Evolutionary conservation across 345 rosid genomes (phyloP), one percentile per base, ranked within the genome.

Genomic region (Heritiera fomes): DNA sequence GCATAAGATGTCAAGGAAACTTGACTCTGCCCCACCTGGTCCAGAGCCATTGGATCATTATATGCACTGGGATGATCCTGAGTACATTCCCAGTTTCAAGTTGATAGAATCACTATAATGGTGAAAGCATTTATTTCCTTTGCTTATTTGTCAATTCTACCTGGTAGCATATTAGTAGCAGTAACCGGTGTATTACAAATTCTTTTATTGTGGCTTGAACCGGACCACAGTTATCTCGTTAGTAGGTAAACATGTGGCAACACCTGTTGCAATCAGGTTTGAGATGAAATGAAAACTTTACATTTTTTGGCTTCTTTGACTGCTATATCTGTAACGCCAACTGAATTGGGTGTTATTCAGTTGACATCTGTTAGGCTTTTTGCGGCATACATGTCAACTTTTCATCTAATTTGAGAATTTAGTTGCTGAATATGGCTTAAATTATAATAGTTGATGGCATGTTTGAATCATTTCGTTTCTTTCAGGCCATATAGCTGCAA

Each of bases 71-170:
- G 20, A 72, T 17, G 75, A 72, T 34, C 75, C 62, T 34, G 14
- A 52, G 47, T 50, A 52, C 75, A 52, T 72, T 52, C 75, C 62
- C 30, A 52, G 47, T 52, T 71, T 71, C 30, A 71, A 71, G 75
- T 38, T 72, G 75, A 72, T 52, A 53, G 75, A 53, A 72, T 72
- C 62, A 53, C 75, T 62, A 72, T 72, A 34, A 53, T 34, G 32
- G 75, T 53, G 47, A 52, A 32, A 49, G 17, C 43, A 71, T 49
- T 49, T 20, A 13, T 47, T 70, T 66, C 46, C 28, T 40, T 15
- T n/a, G 8, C 52, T 30, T 23, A 2, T 18, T 8, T 40, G 50
- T 40, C 71, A 66, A 18, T 17, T 65, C 47, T 65, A 65, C 4
- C 23, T 38, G 2, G 46, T 17, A 40, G 45, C 46, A 38, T 64